Evolutionary conservation across 768 basidiomycete species (phyloP).

Genomic region (Mrakia gelida): DNA sequence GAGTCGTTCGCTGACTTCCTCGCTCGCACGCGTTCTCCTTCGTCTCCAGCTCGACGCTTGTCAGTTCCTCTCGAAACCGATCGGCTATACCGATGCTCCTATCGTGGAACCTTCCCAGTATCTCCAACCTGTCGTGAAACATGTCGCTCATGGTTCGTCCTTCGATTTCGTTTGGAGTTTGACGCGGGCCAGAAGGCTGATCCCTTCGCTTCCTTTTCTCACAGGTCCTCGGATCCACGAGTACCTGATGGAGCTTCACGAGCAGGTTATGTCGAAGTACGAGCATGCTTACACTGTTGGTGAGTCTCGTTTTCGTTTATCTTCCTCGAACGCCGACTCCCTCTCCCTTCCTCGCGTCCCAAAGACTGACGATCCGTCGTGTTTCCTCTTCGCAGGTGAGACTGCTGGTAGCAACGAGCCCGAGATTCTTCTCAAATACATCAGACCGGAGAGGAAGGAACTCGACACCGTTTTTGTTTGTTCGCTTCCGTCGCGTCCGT

Average conservation of each 20-base stretch:
- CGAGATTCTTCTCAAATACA: slow-evolving; percentile 55
- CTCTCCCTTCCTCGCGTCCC: too few relatives aligned
- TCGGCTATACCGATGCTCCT: slow-evolving; percentile 58
- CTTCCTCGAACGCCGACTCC: too few relatives aligned
- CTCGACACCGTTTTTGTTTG: slow-evolving; percentile 37
- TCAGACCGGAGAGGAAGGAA: slow-evolving; percentile 54
- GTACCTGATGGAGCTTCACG: slow-evolving; percentile 63
- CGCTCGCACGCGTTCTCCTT: neutral
- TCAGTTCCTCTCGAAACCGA: slow-evolving; percentile 61
- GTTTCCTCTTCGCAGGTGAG: slow-evolving; percentile 33
- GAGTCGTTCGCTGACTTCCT: slow-evolving; percentile 33
- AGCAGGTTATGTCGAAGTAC: slow-evolving; percentile 50
- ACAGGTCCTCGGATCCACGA: slow-evolving; percentile 57
- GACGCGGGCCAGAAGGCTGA: neutral
- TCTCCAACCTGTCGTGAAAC: slow-evolving; percentile 1
- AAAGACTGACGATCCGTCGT: too few relatives aligned
- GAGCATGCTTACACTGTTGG: slow-evolving; percentile 35
- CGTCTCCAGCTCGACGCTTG: slow-evolving; percentile 52
- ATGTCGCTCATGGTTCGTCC: neutral
- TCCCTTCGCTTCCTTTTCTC: too few relatives aligned
- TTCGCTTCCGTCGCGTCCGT: neutral
- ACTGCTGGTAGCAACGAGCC: slow-evolving; percentile 42
- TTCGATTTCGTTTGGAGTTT: neutral
- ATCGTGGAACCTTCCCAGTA: slow-evolving; percentile 35
- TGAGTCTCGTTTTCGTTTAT: too few relatives aligned